Evolutionary conservation across 1,139 yeast species (phyloP).

Genomic region (Pichia norvegensis): DNA sequence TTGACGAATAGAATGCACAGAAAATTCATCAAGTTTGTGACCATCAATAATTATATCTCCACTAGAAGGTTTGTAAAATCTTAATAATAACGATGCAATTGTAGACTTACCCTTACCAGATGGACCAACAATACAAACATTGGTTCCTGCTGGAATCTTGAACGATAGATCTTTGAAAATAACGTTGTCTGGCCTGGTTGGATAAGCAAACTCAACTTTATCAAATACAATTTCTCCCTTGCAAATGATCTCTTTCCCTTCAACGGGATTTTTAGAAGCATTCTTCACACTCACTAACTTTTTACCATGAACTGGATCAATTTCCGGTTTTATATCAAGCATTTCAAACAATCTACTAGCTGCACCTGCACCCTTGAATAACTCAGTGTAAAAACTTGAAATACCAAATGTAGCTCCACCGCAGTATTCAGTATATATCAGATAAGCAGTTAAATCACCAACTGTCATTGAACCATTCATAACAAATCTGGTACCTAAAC

Average conservation of each 20-base stretch:
- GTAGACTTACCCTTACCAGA: conserved; percentile 96
- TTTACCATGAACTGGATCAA: conserved; percentile 55
- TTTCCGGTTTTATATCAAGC: conserved; percentile 64
- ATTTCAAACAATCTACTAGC: conserved; percentile 88
- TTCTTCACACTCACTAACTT: conserved; percentile 27
- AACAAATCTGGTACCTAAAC: conserved; percentile 76
- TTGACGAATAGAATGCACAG: conserved; percentile 66
- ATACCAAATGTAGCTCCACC: conserved; percentile 86
- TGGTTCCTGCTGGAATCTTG: conserved; percentile 71
- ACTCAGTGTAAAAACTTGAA: conserved; percentile 83
- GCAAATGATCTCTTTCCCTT: conserved; percentile 24
- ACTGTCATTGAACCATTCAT: conserved; percentile 62
- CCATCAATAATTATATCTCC: conserved; percentile 68
- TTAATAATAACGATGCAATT: conserved; percentile 64
- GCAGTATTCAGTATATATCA: conserved; percentile 90
- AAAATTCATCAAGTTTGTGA: conserved; percentile 56
- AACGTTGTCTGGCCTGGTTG: conserved; percentile 69
- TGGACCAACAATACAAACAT: conserved; percentile 92
- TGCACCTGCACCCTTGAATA: conserved; percentile 97
- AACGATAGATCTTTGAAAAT: conserved; percentile 63
- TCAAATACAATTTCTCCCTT: conserved; percentile 52
- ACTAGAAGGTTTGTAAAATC: conserved; percentile 70
- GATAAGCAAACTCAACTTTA: conserved; percentile 68
- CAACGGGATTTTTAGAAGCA: conserved; percentile 6
- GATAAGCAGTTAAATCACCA: conserved; percentile 87